Evolutionary conservation across 2,329 filamentous ascomycete species (phyloP), one percentile per base, ranked within the genome.

Genomic region (Fusarium pseudograminearum): DNA sequence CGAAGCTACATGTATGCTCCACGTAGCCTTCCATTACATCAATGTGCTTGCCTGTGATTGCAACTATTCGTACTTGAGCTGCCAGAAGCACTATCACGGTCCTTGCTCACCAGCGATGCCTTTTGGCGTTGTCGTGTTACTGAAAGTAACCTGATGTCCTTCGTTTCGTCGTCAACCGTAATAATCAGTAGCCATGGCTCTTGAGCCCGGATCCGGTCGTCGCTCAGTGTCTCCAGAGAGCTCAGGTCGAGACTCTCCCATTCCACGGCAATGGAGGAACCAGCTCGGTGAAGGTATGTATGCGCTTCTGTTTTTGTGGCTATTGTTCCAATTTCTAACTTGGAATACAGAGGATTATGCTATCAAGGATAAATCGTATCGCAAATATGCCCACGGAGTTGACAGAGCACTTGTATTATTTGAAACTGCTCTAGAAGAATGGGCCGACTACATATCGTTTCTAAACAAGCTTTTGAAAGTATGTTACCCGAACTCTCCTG

Each of bases 391-490:
- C 45, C 89, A 91, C 50, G 92, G 90, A 61, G 90, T 99, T 71
- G 95, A 98, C 76, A 89, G 94, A 79, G 92, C 94, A 34, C 86
- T 99, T 67, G 88, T 92, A 46, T 86, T 97, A 34, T 99, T 98
- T 83, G 96, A 99, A 78, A 94, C 93, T 18, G 90, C 93, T 31
- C 85, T 98, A 73, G 94, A 98, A 81, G 96, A 99, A 89, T 99
- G 96, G 96, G 96, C 97, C 50, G 96, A 99, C 82, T 99, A 99
- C 78, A 99, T 99, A 76, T 97, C 95, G 20, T 99, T 98, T 78
- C 83, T 99, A 58, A 97, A 93, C 77, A 90, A 93, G 67, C 85
- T 99, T 50, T 85, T 97, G 67, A 98, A 98, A 89, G 93, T 94
- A 78, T 73, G 79, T 52, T 38, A 20, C 9, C 12, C 20, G 5